phyloP scores from a whole-genome alignment of 2,329 filamentous ascomycete genomes.

The Sphaerulina musiva region DNA sequence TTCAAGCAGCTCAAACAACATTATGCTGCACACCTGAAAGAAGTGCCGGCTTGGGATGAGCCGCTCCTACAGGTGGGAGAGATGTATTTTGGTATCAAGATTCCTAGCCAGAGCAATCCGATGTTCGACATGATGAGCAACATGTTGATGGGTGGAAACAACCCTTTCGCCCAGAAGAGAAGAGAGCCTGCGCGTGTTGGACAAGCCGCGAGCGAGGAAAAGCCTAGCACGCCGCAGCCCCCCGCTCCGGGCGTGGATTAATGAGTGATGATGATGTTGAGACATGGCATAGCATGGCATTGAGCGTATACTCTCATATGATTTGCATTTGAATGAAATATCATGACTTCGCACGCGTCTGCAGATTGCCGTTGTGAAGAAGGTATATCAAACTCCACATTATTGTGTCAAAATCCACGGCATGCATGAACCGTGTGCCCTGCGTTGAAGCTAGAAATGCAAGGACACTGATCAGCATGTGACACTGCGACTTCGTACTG shows the following conservation, averaged over 20 bases:
- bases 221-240: slow-evolving; percentile 24
- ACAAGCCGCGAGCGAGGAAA: slow-evolving; percentile 34
- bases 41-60: slow-evolving; percentile 64
- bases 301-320: background rate
- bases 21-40: slow-evolving; percentile 71
- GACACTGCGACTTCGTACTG: too few species aligned
- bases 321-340: background rate
- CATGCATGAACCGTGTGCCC: too few species aligned
- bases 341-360: background rate
- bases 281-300: background rate
- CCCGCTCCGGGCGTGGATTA: slow-evolving; percentile 32
- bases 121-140: slow-evolving; percentile 98
- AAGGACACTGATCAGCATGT: too few species aligned
- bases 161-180: slow-evolving; percentile 44
- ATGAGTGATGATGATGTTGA: background rate
- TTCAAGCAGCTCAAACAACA: slow-evolving; percentile 77
- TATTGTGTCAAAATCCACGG: too few species aligned
- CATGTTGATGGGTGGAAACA: slow-evolving; percentile 73
- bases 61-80: slow-evolving; percentile 81
- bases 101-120: slow-evolving; percentile 83
- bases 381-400: too few species aligned
- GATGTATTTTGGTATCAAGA: slow-evolving; percentile 91
- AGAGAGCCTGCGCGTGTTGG: slow-evolving; percentile 45
- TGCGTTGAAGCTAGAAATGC: too few species aligned
- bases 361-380: background rate